phyloP scores from a whole-genome alignment of 331 rosid genomes.

The Ulmus americana region DNA sequence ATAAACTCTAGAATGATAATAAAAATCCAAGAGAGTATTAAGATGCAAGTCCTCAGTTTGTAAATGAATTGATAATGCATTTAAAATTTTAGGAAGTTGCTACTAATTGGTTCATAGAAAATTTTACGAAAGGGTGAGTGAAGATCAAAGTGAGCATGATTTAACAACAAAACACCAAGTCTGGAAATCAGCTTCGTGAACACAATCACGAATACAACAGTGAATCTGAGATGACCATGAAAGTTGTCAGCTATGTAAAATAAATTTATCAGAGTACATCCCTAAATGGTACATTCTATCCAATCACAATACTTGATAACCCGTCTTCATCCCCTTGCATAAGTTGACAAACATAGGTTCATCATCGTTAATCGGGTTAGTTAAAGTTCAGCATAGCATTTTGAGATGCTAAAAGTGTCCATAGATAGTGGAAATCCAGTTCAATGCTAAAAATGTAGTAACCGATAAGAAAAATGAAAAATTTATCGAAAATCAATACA shows the following conservation, averaged over 20 bases:
- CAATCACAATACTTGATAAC: background rate
- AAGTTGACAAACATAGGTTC: background rate
- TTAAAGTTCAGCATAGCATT: background rate
- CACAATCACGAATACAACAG: background rate
- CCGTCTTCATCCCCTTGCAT: background rate
- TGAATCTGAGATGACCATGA: background rate
- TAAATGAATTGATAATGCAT: background rate
- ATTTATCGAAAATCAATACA: no score
- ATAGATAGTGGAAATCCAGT: background rate
- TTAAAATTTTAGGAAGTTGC: conserved; percentile 2
- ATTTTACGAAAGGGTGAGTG: background rate
- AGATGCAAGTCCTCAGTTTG: background rate
- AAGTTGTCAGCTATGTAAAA: background rate
- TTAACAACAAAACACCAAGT: background rate
- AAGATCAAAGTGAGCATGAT: background rate
- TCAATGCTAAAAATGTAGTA: background rate
- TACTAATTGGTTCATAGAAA: conserved; percentile 15
- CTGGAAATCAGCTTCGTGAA: background rate
- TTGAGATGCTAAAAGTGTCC: background rate
- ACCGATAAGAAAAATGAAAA: no score
- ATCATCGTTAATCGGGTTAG: background rate
- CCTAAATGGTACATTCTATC: background rate
- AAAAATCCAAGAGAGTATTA: background rate
- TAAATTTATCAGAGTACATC: background rate
- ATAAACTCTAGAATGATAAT: conserved; percentile 1